Evolutionary conservation across 2,329 filamentous ascomycete species (phyloP).

Genomic region (Raffaelea arxii): DNA sequence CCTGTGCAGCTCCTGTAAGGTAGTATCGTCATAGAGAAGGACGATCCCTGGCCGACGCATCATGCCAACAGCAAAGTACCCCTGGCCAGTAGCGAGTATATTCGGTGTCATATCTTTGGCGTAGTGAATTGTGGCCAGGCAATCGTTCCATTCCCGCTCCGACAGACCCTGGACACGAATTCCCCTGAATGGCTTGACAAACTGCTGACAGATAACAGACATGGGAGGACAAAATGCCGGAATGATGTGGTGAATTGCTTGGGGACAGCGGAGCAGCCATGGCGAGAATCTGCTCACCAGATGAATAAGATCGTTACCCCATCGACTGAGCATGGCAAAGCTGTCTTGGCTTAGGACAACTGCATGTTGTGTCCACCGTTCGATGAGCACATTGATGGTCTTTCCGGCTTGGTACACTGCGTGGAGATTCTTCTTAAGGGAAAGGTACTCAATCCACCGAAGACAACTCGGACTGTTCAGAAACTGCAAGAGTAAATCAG

Average conservation of each 20-base stretch:
- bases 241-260: conserved; percentile 16
- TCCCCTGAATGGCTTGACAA: conserved; percentile 10
- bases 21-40: conserved; percentile 14
- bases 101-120: conserved; percentile 1
- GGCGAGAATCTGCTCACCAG: conserved; percentile 15
- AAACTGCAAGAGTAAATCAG: conserved; percentile 13
- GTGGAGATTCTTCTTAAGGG: conserved; percentile 11
- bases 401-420: conserved; percentile 16
- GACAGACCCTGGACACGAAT: conserved; percentile 12
- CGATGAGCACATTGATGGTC: conserved; percentile 9
- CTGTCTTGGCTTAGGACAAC: conserved; percentile 4
- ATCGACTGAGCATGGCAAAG: conserved; percentile 11
- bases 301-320: conserved; percentile 15
- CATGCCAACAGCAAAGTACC: conserved; percentile 12
- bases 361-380: conserved; percentile 8
- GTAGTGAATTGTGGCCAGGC: conserved; percentile 14
- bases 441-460: conserved; percentile 15
- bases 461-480: conserved; percentile 11
- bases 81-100: neutral
- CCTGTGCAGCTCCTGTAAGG: conserved; percentile 11
- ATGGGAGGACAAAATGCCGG: conserved; percentile 16
- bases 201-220: conserved; percentile 15
- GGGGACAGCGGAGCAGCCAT: conserved; percentile 7
- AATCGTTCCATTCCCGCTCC: conserved; percentile 14
- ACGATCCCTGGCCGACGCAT: conserved; percentile 1